A percentile compares a stretch with the other conserved stretches of the same genome.
These are phyloP conservation scores for Jatropha curcas DNA, from an alignment of 345 rosid genomes.

Conservation along the genomic window DNA sequence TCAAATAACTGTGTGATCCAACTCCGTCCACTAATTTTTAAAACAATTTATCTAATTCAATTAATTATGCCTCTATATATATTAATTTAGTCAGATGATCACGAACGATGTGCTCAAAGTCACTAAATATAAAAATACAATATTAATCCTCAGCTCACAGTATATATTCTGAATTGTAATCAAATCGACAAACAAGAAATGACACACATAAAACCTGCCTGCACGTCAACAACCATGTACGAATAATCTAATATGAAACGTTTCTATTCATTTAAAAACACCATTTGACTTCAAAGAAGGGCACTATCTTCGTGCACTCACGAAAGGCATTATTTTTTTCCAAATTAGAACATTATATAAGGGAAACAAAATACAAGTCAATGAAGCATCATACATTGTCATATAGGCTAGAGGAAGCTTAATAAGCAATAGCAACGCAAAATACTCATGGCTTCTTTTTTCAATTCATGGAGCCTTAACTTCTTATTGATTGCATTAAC, in stretches of 20 bases:
- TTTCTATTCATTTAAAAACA: background rate
- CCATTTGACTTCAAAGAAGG: constrained; percentile 10
- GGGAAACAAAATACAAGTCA: background rate
- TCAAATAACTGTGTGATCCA: no score
- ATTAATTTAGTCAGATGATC: no score
- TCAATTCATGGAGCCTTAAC: constrained; percentile 42
- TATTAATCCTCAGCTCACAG: no score
- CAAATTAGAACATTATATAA: constrained; percentile 10
- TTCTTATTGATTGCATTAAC: constrained; percentile 27
- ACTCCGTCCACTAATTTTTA: no score
- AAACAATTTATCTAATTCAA: no score
- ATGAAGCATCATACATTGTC: constrained; percentile 3
- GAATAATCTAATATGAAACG: background rate
- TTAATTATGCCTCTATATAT: no score
- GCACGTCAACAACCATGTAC: constrained; percentile 22
- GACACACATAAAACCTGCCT: constrained; percentile 17
- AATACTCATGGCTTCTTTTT: constrained; percentile 29
- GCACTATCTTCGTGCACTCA: constrained; percentile 25
- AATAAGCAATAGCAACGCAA: background rate
- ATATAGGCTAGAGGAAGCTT: background rate
- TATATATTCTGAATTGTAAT: background rate
- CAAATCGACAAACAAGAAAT: background rate
- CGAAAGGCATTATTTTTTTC: constrained; percentile 3
- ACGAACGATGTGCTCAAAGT: no score
- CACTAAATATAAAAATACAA: no score